Evolutionary conservation across 1,284 basidiomycete genomes (phyloP), one percentile per base, ranked within the genome.

Genomic region (Rhodofomes roseus): DNA sequence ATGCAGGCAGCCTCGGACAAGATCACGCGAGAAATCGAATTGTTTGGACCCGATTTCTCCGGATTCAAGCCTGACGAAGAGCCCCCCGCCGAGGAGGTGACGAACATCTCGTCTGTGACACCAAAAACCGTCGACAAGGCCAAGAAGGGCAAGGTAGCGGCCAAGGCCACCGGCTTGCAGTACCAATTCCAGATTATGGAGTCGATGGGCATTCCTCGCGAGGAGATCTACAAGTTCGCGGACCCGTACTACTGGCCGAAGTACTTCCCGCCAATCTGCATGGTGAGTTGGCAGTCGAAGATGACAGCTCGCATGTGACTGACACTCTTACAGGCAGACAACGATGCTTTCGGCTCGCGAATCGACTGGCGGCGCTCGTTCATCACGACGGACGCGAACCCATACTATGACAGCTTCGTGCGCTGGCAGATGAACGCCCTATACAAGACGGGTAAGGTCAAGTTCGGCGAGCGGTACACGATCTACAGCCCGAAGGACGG

Each of bases 111-210:
- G 34, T 62, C 71, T 48, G 69, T 65, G 71, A 79, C 23, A 72
- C 78, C 60, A 9, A 66, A 67, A 41, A 81, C 84, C 63, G 83
- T 84, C 59, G 81, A 83, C 63, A 99, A 98, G 74, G 94, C 87
- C 12, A 97, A 95, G 74, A 99, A 99, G 80, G 96, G 96, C 60
- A 99, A 99, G 77, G 77, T 98, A 27, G 85, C 86, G 34, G 94
- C 94, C 22, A 99, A 99, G 77, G 87, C 91, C 2, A 97, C 96
- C 8, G 96, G 96, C 2, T 81, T 95, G 66, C 91, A 89, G 59
- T 99, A 98, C 78, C 97, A 99, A 74, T 99, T 98, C 84, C 96
- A 99, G 81, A 99, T 99, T 74, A 92, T 99, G 88, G 90, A 96
- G 74, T 92, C 93, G 53, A 92, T 95, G 66, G 90, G 90, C 55